Evolutionary conservation across 2,329 filamentous ascomycete genomes (phyloP), one percentile per base, ranked within the genome.

Genomic region (Fusarium napiforme): DNA sequence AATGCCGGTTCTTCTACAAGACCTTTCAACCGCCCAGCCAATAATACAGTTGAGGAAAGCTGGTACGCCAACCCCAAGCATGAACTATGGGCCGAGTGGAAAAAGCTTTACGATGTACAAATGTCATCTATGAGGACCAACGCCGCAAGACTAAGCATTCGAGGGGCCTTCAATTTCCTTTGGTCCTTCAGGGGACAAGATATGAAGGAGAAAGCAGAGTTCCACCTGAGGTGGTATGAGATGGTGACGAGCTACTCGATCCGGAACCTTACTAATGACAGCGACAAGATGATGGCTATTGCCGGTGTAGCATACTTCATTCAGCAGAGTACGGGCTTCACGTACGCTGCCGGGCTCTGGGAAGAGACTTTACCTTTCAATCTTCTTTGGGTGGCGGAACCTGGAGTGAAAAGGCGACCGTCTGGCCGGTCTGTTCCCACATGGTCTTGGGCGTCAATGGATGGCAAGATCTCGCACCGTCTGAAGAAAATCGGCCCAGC

Each of bases 1-100:
- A 21, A 7, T 23, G 15, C 21, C 0, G 30, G 30, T 0, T 19
- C 16, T 10, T 23, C 47, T 7, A 34, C 11, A 19, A 34, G 47
- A 19, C 30, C n/a, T 7, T 0, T 23, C 4, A 23, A 0, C 2
- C 30, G n/a, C 8, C 47, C 21, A 10, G n/a, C 11, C 0, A 34
- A 0, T 2, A 1, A 15, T 8, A 34, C 16, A 0, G 8, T 10
- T 2, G 2, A 1, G 0, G 2, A 23, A 34, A 2, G 2, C 3
- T 50, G 30, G 47, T 23, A 14, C 8, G 2, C 1, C 5, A 50
- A 50, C 3, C 47, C 47, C 0, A 2, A 50, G 30, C 16, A 34
- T 50, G 0, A 7, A 5, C 1, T 7, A 8, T 50, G 47, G 30
- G 30, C 30, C 0, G 1, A 19, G 2, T 2, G 0, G 8, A 50